Evolutionary conservation across 2,329 filamentous ascomycete genomes (phyloP), one percentile per base, ranked within the genome.

Genomic region (Tolypocladium tundrense): DNA sequence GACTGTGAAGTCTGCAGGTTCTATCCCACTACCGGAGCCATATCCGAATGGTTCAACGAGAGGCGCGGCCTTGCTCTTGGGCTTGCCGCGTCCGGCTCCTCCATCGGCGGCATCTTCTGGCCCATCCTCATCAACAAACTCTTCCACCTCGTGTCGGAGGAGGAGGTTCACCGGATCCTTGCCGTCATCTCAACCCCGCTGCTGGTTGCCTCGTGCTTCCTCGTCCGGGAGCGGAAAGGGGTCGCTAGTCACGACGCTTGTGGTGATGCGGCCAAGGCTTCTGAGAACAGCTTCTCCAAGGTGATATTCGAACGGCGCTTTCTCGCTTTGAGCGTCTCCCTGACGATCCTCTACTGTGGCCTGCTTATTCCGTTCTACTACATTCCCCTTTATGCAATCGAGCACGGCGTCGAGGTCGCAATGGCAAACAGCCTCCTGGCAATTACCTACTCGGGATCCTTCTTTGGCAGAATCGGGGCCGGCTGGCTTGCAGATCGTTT

Each of bases 361-460:
- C 64, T 70, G 63, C 61, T 68, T 10, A 60, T 72, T 2, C 69
- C 69, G 0, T 71, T 68, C 55, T 64, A 63, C 52, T 70, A 64
- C 60, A 67, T 71, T 8, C 78, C 82, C 56, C 69, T 79, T 7
- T 87, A 80, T 66, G 82, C 81, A 7, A 70, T 78, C 7, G 68
- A 75, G 0, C 69, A 74, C 1, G 68, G 71, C 10, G 75, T 84
- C 48, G 75, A 77, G 2, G 69, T 69, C 21, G 70, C 76, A 24
- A 71, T 84, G 13, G 77, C 80, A 1, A 85, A 86, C 69, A 86
- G 85, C 62, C 75, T 87, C 41, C 73, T 87, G 7, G 75, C 83
- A 10, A 80, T 88, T 60, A 75, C 86, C 63, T 87, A 87, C 65
- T 77, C 78, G 0, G 81, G 81, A 14, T 82, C 79, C 1, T 72